Conservation (phyloP, 2,329 filamentous ascomycete genomes). For the Apiospora pterosperma region DNA sequence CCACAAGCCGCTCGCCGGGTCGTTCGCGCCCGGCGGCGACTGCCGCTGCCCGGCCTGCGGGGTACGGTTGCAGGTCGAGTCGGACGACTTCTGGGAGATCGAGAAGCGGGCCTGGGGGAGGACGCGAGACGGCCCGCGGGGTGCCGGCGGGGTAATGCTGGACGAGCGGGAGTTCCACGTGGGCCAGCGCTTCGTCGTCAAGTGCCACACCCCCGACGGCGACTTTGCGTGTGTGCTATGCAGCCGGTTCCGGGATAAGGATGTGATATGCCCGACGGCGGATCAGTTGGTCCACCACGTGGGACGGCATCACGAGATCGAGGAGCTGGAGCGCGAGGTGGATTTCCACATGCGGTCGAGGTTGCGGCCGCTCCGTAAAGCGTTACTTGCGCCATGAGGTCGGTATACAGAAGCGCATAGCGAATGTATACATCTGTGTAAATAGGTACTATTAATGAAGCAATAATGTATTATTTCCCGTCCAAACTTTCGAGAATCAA, state of each 20-base stretch:
- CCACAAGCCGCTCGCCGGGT: constrained; percentile 18
- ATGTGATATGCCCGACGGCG: constrained; percentile 25
- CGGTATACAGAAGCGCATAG: not conserved
- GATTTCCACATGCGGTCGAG: constrained; percentile 11
- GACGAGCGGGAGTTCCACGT: constrained; percentile 27
- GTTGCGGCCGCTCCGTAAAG: not conserved
- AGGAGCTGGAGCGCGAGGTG: constrained; percentile 13
- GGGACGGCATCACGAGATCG: constrained; percentile 11
- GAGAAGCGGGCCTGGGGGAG: constrained; percentile 16
- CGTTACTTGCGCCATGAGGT: constrained; percentile 5
- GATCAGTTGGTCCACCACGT: constrained; percentile 29
- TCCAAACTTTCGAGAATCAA: not conserved
- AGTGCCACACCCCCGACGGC: constrained; percentile 30
- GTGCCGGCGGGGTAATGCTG: constrained; percentile 15
- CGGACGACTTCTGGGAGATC: constrained; percentile 25
- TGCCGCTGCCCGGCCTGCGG: constrained; percentile 25
- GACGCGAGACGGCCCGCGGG: constrained; percentile 1
- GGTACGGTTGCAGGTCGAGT: constrained; percentile 19
- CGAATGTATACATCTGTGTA: not conserved
- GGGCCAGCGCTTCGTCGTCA: constrained; percentile 32
- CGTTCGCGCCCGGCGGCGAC: constrained; percentile 16
- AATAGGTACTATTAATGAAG: not conserved
- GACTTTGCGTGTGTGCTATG: constrained; percentile 32
- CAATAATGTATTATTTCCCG: not conserved
- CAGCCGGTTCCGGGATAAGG: constrained; percentile 19